Percentiles rank a stretch among this genome's conserved stretches.
Evolutionary conservation across 2,329 filamentous ascomycete genomes (phyloP).

Genomic region (Ceratocystiopsis minuta): DNA sequence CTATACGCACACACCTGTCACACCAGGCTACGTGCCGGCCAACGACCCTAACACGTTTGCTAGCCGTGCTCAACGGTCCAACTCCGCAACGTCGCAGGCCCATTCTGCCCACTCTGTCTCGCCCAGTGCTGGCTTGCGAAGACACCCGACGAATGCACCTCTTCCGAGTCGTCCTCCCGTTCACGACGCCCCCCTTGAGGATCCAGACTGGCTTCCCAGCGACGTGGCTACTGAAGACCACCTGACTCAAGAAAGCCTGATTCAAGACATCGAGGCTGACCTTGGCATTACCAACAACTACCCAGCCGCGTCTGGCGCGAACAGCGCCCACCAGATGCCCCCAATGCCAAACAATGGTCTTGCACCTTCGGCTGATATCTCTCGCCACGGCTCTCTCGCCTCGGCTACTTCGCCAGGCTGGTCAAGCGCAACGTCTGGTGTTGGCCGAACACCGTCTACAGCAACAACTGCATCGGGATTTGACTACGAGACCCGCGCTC

Average conservation of each 20-base stretch:
- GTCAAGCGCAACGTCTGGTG: conserved; percentile 22
- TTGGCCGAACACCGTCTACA: conserved; percentile 13
- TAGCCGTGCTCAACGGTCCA: conserved; percentile 27
- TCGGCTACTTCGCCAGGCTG: conserved; percentile 20
- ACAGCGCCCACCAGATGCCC: conserved; percentile 22
- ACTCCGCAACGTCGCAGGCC: conserved; percentile 28
- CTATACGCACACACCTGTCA: conserved; percentile 33
- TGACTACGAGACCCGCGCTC: not conserved
- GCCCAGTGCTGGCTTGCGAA: conserved; percentile 27
- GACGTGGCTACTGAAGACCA: conserved; percentile 14
- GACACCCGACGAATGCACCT: conserved; percentile 42
- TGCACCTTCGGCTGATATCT: conserved; percentile 1
- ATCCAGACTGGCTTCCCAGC: conserved; percentile 11
- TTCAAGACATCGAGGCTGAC: conserved; percentile 40
- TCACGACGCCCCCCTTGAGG: conserved; percentile 15
- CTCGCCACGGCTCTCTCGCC: conserved; percentile 25
- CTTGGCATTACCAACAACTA: conserved; percentile 19
- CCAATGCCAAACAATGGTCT: not conserved
- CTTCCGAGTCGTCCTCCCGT: conserved; percentile 33
- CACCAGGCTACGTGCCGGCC: conserved; percentile 28
- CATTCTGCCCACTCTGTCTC: conserved; percentile 20
- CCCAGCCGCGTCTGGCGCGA: conserved; percentile 16
- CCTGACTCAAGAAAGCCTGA: conserved; percentile 32
- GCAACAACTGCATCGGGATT: conserved; percentile 2
- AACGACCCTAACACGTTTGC: conserved; percentile 28